phyloP scores from a whole-genome alignment of 768 basidiomycete species.

The Pholiota molesta region DNA sequence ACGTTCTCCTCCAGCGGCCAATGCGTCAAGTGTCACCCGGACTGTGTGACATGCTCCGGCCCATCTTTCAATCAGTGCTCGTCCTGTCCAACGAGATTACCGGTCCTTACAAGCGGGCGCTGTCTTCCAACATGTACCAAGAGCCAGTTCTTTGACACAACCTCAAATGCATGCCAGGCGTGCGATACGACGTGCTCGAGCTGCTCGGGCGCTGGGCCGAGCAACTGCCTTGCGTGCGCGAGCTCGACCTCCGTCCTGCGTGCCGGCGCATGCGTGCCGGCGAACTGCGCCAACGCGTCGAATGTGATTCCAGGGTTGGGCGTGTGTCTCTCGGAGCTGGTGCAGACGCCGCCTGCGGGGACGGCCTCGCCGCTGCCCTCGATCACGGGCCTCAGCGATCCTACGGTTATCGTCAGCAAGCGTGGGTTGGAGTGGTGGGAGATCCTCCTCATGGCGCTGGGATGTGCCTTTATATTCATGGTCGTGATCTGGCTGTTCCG shows the following conservation, averaged over 20 bases:
- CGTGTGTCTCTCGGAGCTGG: conserved; percentile 78
- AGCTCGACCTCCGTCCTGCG: conserved; percentile 63
- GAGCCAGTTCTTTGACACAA: conserved; percentile 71
- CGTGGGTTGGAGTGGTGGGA: conserved; percentile 75
- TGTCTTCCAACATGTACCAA: conserved; percentile 80
- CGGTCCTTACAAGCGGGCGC: conserved; percentile 74
- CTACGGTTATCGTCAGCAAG: conserved; percentile 35
- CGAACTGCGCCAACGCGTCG: conserved; percentile 59
- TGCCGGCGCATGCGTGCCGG: conserved; percentile 62
- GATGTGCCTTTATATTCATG: conserved; percentile 78
- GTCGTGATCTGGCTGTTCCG: conserved; percentile 69
- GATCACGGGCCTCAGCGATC: conserved; percentile 60
- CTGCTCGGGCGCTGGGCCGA: conserved; percentile 70
- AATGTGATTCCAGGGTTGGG: conserved; percentile 72
- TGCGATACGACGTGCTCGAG: conserved; percentile 82
- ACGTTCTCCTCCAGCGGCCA: conserved; percentile 66
- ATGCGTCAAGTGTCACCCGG: conserved; percentile 82
- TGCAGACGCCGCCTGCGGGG: conserved; percentile 50
- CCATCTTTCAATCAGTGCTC: conserved; percentile 78
- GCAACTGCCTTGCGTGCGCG: conserved; percentile 75
- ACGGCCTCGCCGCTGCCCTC: conserved; percentile 52
- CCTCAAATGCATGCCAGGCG: conserved; percentile 62
- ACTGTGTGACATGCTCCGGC: conserved; percentile 86
- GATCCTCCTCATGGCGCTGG: conserved; percentile 81
- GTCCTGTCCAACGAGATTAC: conserved; percentile 65